These are phyloP conservation scores for Leptographium lundbergii DNA, from an alignment of 2,329 filamentous ascomycete species.

Conservation along the genomic window DNA sequence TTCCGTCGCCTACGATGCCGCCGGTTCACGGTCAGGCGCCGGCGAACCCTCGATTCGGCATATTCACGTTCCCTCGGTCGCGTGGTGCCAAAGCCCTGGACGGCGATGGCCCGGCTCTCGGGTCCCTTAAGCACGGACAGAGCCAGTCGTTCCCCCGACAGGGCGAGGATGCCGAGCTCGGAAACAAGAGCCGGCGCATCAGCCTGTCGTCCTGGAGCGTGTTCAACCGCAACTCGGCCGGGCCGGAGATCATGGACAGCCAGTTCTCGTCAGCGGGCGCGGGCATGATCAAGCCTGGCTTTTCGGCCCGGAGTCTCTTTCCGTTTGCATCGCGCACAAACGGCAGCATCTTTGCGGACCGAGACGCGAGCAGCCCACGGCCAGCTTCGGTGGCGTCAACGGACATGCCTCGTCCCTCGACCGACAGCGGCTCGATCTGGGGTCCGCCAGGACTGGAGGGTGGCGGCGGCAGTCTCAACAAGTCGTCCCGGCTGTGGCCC, in stretches of 20 bases:
- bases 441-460: slow-evolving; percentile 38
- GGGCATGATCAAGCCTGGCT: slow-evolving; percentile 20
- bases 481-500: slow-evolving; percentile 53
- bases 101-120: slow-evolving; percentile 51
- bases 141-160: slow-evolving; percentile 65
- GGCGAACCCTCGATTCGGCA: slow-evolving; percentile 28
- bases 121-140: slow-evolving; percentile 56
- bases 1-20: slow-evolving; percentile 27
- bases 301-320: slow-evolving; percentile 30
- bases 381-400: slow-evolving; percentile 57
- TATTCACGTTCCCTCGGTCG: slow-evolving; percentile 50
- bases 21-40: slow-evolving; percentile 8
- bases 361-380: slow-evolving; percentile 47
- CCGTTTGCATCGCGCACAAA: slow-evolving; percentile 38
- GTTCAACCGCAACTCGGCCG: slow-evolving; percentile 41
- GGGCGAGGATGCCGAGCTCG: slow-evolving; percentile 42
- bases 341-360: slow-evolving; percentile 33
- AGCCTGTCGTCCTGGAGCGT: slow-evolving; percentile 47
- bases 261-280: slow-evolving; percentile 10
- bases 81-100: slow-evolving; percentile 47
- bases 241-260: slow-evolving; percentile 29
- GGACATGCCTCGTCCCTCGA: slow-evolving; percentile 64
- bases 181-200: slow-evolving; percentile 38
- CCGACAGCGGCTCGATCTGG: slow-evolving; percentile 66
- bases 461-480: slow-evolving; percentile 24